Evolutionary conservation across 2,329 filamentous ascomycete species (phyloP), one percentile per base, ranked within the genome.

Genomic region (Helminthosporium solani): DNA sequence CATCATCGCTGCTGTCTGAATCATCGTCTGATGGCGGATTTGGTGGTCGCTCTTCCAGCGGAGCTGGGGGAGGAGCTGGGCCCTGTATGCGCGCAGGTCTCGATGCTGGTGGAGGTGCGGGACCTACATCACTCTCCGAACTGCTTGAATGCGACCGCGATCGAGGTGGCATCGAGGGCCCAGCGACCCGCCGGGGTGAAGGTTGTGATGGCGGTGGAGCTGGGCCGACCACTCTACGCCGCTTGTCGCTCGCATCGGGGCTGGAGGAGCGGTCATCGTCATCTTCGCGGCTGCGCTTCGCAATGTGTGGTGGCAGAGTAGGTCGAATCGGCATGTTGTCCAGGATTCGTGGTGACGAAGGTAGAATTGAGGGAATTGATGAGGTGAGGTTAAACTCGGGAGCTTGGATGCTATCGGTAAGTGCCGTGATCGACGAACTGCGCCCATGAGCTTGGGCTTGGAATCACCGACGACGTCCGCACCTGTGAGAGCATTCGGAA

Each of bases 291-390:
- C 82, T 71, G 52, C 71, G 63, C 67, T 80, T 76, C 9, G 77
- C 57, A 33, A 86, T 77, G 51, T 87, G 82, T 3, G 86, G 78
- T 11, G 88, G 87, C 19, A 90, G 69, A 49, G 84, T 76, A 12
- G 88, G 87, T 4, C 87, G 86, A 61, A 88, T 84, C 27, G 84
- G 74, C 85, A 88, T 88, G 16, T 15, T 70, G 61, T 56, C 55
- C 50, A 41, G 21, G 37, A 21, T 19, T 43, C 21, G 31, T 30
- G 34, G 19, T 25, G 28, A 23, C 16, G 35, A 23, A 45, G 40
- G 21, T 23, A 33, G 44, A 9, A 33, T 12, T 35, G 33, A n/a
- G 4, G 12, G 28, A 5, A n/a, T 14, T 31, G 28, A 11, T 20
- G 33, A 19, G 33, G 34, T 20, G 34, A 37, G 16, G 16, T 37